These are phyloP conservation scores for Sisymbrium altissimum DNA, from an alignment of 345 rosid species.

Conservation along the genomic window DNA sequence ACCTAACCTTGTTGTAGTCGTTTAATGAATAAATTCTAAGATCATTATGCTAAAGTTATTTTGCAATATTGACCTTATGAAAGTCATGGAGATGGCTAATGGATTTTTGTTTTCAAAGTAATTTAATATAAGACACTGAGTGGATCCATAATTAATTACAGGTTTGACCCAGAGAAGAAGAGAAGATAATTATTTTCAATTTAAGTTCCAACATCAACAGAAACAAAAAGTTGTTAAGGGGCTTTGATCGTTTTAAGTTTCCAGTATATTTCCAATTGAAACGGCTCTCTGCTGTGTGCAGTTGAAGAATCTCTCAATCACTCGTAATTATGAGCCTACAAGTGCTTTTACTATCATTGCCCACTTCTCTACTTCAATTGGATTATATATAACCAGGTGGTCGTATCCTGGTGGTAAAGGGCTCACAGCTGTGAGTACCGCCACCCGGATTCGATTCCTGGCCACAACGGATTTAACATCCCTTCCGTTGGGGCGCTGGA, in stretches of 20 bases:
- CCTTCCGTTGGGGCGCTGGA: no score
- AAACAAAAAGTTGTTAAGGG: neutral
- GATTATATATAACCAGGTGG: no score
- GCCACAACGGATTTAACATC: no score
- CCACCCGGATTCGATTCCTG: no score
- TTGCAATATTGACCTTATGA: neutral
- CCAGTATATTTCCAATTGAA: neutral
- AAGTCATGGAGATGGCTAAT: neutral
- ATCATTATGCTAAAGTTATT: neutral
- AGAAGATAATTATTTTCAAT: neutral
- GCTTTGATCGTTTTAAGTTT: neutral
- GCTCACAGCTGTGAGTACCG: no score
- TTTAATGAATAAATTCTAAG: neutral
- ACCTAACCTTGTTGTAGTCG: neutral
- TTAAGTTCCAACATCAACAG: neutral
- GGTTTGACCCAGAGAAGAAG: neutral
- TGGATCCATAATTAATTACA: neutral
- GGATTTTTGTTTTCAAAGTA: neutral
- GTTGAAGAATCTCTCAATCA: neutral
- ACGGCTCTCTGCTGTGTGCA: neutral
- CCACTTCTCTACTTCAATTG: neutral
- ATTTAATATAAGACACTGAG: neutral
- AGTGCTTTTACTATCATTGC: neutral
- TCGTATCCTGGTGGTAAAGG: no score
- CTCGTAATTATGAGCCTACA: neutral